Conservation (phyloP, 805 yeast species). For the Starmera amethionina region DNA sequence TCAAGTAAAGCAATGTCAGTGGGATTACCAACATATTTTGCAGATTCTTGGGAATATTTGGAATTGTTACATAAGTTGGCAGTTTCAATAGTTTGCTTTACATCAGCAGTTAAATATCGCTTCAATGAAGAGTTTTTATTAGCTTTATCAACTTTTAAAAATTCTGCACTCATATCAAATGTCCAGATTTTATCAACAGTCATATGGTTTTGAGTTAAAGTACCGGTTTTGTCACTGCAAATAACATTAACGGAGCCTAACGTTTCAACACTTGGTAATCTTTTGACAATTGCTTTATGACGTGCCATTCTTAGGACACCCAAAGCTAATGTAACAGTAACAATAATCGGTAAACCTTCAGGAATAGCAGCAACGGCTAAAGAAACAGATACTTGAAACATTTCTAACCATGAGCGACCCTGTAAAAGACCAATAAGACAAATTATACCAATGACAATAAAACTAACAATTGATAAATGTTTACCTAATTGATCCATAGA, state of each 20-base stretch:
- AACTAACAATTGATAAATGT: conserved; percentile 77
- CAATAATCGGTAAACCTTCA: conserved; percentile 96
- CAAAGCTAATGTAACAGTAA: conserved; percentile 91
- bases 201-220: conserved; percentile 86
- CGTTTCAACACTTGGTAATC: conserved; percentile 92
- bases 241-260: conserved; percentile 90
- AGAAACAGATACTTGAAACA: conserved; percentile 96
- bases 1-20: conserved; percentile 89
- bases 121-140: conserved; percentile 28
- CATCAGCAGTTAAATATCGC: conserved; percentile 42
- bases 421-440: conserved; percentile 84
- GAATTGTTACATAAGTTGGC: conserved; percentile 75
- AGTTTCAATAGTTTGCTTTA: conserved; percentile 44
- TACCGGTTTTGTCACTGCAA: conserved; percentile 88
- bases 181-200: conserved; percentile 82
- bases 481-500: conserved; percentile 95
- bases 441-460: conserved; percentile 82
- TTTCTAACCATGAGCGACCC: conserved; percentile 93
- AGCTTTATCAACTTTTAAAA: conserved; percentile 33
- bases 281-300: conserved; percentile 85
- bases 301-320: conserved; percentile 97
- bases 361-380: conserved; percentile 99
- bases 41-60: conserved; percentile 55
- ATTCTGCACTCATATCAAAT: conserved; percentile 40
- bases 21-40: conserved; percentile 79